phyloP scores from a whole-genome alignment of 768 basidiomycete species.

The Ramaria rubella region DNA sequence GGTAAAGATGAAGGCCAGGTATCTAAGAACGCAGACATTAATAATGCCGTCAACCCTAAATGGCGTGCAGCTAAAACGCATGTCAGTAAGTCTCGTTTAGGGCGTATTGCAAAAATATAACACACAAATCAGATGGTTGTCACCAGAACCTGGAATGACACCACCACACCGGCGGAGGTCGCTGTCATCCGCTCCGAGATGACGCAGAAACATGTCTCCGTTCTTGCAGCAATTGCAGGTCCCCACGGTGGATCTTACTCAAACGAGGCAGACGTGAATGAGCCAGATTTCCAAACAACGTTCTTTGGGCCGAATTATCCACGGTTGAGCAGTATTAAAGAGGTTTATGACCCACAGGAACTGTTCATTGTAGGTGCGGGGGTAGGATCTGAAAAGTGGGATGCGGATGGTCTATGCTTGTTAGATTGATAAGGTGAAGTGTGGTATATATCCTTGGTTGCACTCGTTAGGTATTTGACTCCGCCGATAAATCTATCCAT shows the following conservation, averaged over 20 bases:
- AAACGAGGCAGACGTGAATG: slow-evolving; percentile 28
- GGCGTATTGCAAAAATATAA: not conserved
- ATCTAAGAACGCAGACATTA: slow-evolving; percentile 27
- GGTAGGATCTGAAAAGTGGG: slow-evolving; percentile 30
- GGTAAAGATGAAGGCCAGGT: slow-evolving; percentile 23
- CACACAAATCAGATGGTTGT: not conserved
- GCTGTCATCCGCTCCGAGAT: slow-evolving; percentile 6
- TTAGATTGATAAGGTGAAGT: too few relatives aligned
- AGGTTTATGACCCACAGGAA: slow-evolving; percentile 28
- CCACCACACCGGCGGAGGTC: slow-evolving; percentile 11
- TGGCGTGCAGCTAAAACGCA: slow-evolving; percentile 35
- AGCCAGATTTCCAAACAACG: slow-evolving; percentile 27
- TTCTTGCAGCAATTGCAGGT: not conserved
- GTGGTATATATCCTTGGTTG: too few relatives aligned
- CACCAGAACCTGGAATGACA: slow-evolving; percentile 3
- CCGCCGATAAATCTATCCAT: too few relatives aligned
- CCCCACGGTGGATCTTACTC: slow-evolving; percentile 24
- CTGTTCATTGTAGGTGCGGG: slow-evolving; percentile 29
- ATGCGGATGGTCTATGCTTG: slow-evolving; percentile 11
- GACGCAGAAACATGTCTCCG: not conserved
- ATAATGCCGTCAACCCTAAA: slow-evolving; percentile 28
- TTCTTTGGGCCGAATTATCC: slow-evolving; percentile 32
- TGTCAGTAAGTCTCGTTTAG: slow-evolving; percentile 16
- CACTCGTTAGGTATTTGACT: too few relatives aligned
- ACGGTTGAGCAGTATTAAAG: slow-evolving; percentile 25